Conservation (phyloP, 495 filamentous ascomycete genomes). For the Neurospora sp. region DNA sequence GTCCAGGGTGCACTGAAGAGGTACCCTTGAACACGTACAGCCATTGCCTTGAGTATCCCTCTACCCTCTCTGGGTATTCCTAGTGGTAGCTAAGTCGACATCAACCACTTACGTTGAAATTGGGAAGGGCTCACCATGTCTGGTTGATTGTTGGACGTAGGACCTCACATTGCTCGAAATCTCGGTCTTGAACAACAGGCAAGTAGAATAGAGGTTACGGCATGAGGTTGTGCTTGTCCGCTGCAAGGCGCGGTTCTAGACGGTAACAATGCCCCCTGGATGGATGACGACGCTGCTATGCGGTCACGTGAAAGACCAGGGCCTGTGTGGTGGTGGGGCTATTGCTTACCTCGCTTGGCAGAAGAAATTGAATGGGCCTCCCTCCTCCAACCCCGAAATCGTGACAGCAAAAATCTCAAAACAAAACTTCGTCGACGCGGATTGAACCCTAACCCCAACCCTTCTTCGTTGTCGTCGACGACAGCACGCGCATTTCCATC, state of each 20-base stretch:
- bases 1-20: neutral
- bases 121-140: neutral
- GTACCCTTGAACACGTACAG: neutral
- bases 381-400: neutral
- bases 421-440: conserved; percentile 10
- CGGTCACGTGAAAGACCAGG: neutral
- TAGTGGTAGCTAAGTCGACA: neutral
- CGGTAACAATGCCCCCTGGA: neutral
- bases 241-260: neutral
- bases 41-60: neutral
- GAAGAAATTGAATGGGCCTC: neutral
- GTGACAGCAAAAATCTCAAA: conserved; percentile 10
- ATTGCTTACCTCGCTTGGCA: neutral
- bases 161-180: neutral
- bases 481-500: neutral
- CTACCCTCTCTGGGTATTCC: neutral
- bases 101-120: neutral
- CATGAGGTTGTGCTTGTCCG: neutral
- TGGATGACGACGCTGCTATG: neutral
- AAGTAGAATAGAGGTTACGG: neutral
- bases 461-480: conserved; percentile 9
- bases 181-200: neutral
- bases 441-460: conserved; percentile 28
- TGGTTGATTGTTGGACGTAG: neutral
- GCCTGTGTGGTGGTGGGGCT: neutral